Evolutionary conservation across 2,329 filamentous ascomycete species (phyloP), one percentile per base, ranked within the genome.

Genomic region (Penicillium sp.): DNA sequence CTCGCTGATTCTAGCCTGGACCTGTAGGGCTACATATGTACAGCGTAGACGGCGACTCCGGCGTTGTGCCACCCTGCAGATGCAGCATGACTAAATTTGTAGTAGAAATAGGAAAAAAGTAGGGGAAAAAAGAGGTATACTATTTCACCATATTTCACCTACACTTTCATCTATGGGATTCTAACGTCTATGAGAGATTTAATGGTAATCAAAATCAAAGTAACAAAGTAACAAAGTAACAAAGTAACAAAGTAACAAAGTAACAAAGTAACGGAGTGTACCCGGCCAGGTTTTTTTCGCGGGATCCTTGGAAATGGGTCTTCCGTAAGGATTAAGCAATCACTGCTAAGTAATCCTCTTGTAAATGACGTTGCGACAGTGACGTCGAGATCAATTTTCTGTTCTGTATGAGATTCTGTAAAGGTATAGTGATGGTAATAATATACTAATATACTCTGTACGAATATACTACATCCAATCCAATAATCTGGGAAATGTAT

Each of bases 261-360:
- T 18, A 22, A n/a, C n/a, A 40, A 48, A 29, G 41, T 56, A 48
- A 27, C 18, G 14, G 43, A 39, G 34, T 22, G 8, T 46, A 21
- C 21, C 13, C 14, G 32, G 41, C 52, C 27, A 39, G 31, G 24
- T 41, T 55, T 53, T 50, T 40, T 43, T 40, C 46, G 48, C 52
- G 53, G 56, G 55, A 61, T 63, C 58, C 58, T 54, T 67, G 56
- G 65, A 52, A 61, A 57, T 65, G 64, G 65, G 58, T 63, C 58
- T 63, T 58, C 54, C 53, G 38, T 54, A 55, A 47, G 38, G 48
- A 62, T 61, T 55, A 58, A 63, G 53, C 56, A 63, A 55, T 57
- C 38, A 34, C 11, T 13, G 38, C 16, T 38, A 38, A 38, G 32
- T 34, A n/a, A 40, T 21, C 38, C 38, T 10, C 18, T 21, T 38